Percentiles rank a stretch among this genome's conserved stretches.
phyloP scores from a whole-genome alignment of 202 grass and related monocot species.

The Saccharum hybrid region DNA sequence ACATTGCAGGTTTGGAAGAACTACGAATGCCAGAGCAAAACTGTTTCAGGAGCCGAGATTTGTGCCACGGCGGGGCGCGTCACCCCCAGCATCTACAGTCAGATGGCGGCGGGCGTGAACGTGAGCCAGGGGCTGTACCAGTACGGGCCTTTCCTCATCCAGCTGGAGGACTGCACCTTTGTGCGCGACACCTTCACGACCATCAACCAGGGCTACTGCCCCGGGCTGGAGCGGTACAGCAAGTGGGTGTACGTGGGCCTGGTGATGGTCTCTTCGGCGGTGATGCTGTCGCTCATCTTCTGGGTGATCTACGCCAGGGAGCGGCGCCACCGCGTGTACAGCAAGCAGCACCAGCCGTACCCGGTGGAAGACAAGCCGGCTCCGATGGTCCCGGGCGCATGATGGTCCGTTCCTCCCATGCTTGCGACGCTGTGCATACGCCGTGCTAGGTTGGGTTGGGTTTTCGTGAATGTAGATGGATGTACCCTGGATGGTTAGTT shows the following conservation, averaged over 20 bases:
- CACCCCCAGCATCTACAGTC: constrained; percentile 65
- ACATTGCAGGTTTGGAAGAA: constrained; percentile 66
- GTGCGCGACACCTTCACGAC: constrained; percentile 73
- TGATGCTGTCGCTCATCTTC: constrained; percentile 83
- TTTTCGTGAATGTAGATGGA: constrained; percentile 2
- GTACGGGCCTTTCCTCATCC: constrained; percentile 76
- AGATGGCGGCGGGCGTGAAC: constrained; percentile 65
- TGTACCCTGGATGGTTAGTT: constrained; percentile 8
- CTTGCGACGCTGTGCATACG: not conserved
- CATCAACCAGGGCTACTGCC: constrained; percentile 67
- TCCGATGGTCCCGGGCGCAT: not conserved
- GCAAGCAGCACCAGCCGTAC: constrained; percentile 53
- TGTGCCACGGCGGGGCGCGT: constrained; percentile 62
- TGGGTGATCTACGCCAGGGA: constrained; percentile 80
- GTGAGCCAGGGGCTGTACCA: constrained; percentile 75
- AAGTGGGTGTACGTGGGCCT: constrained; percentile 76
- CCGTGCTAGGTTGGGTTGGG: not conserved
- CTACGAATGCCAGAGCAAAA: constrained; percentile 58
- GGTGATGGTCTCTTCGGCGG: constrained; percentile 64
- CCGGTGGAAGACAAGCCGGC: constrained; percentile 37
- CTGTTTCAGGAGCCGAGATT: constrained; percentile 58
- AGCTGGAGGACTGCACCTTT: constrained; percentile 87
- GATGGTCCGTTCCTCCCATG: not conserved
- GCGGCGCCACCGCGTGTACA: constrained; percentile 70
- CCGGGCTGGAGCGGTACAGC: constrained; percentile 71